phyloP scores from a whole-genome alignment of 129 eudicot species.

The Erigeron canadensis region DNA sequence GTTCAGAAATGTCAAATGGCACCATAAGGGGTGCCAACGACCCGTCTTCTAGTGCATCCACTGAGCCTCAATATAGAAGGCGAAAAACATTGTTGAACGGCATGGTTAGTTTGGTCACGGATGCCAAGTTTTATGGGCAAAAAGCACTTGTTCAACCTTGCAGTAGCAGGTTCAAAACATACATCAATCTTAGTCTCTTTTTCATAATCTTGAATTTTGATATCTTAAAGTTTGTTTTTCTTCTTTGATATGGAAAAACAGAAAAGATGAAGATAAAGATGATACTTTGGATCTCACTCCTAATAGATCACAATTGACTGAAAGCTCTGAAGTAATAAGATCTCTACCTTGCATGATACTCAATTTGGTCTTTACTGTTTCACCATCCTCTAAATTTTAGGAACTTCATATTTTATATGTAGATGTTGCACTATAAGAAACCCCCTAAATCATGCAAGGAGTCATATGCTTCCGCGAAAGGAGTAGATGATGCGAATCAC shows the following conservation, averaged over 20 bases:
- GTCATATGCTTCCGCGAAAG: slow-evolving; percentile 24
- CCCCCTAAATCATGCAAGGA: slow-evolving; percentile 23
- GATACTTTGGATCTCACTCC: slow-evolving; percentile 34
- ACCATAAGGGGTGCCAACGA: slow-evolving; percentile 15
- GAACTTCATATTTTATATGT: slow-evolving; percentile 4
- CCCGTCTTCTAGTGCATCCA: slow-evolving; percentile 31
- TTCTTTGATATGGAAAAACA: slow-evolving; percentile 20
- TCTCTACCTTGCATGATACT: background rate
- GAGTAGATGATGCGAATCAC: slow-evolving; percentile 6
- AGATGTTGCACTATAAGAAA: slow-evolving; percentile 37
- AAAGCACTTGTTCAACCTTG: slow-evolving; percentile 23
- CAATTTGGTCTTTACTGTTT: background rate
- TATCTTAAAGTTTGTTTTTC: slow-evolving; percentile 3
- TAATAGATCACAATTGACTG: slow-evolving; percentile 29
- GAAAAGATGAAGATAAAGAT: slow-evolving; percentile 31
- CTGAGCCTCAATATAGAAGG: slow-evolving; percentile 24
- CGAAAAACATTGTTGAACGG: slow-evolving; percentile 13
- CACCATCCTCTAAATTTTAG: background rate
- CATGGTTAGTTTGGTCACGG: slow-evolving; percentile 19
- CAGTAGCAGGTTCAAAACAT: slow-evolving; percentile 39
- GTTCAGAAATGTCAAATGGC: slow-evolving; percentile 34
- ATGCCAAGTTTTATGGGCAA: slow-evolving; percentile 27
- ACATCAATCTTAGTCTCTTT: background rate
- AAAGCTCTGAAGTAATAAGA: slow-evolving; percentile 23
- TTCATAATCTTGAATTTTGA: slow-evolving; percentile 12